A percentile compares a stretch with the other conserved stretches of the same genome.
These are phyloP conservation scores for Pseudofabraea citricarpa DNA, from an alignment of 2,329 filamentous ascomycete species.

Conservation along the genomic window DNA sequence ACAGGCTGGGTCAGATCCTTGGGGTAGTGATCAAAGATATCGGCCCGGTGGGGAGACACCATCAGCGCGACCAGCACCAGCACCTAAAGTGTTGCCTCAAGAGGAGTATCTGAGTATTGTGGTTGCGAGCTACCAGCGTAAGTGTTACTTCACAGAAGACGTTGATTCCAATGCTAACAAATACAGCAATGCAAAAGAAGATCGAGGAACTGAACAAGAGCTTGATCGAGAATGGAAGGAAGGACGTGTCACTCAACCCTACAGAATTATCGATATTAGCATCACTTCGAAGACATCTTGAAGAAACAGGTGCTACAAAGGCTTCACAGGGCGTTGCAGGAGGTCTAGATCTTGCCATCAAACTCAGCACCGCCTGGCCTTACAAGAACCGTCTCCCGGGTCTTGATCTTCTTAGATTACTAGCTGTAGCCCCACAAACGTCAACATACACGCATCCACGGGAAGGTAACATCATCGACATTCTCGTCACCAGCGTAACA, in stretches of 20 bases:
- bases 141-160: conserved; percentile 11
- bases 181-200: conserved; percentile 66
- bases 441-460: conserved; percentile 53
- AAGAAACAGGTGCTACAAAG: conserved; percentile 36
- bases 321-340: conserved; percentile 41
- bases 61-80: conserved; percentile 31
- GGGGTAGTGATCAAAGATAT: conserved; percentile 74
- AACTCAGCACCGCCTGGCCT: conserved; percentile 75
- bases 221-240: conserved; percentile 65
- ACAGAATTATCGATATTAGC: conserved; percentile 61
- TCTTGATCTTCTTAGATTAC: conserved; percentile 81
- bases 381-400: conserved; percentile 74
- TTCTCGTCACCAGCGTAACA: conserved; percentile 54
- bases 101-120: conserved; percentile 74
- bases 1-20: conserved; percentile 57
- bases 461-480: conserved; percentile 52
- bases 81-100: conserved; percentile 67
- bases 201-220: conserved; percentile 70
- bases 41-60: conserved; percentile 61
- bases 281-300: conserved; percentile 58
- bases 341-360: conserved; percentile 61
- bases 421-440: conserved; percentile 64
- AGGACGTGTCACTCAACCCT: conserved; percentile 69
- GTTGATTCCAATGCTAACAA: conserved; percentile 12
- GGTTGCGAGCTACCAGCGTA: conserved; percentile 54